Conservation (phyloP, 139 green algal genomes). For the Pleodorina starrii region DNA sequence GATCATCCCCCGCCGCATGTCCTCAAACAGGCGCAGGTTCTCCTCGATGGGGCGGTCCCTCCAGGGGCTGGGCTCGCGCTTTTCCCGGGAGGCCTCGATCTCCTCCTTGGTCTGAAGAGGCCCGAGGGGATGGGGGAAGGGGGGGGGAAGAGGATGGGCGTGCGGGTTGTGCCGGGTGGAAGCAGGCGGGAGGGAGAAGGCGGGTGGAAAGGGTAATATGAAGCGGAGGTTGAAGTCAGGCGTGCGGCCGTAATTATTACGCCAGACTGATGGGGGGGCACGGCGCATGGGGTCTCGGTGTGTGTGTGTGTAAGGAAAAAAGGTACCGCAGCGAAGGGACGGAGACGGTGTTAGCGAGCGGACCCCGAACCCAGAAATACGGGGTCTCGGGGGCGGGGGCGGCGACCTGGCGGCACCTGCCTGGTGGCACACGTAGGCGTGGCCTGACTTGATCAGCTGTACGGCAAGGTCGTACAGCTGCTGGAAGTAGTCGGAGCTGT, state of each 20-base stretch:
- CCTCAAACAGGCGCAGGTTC: slow-evolving; percentile 93
- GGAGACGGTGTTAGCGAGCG: too few species aligned
- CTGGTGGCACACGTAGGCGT: slow-evolving; percentile 98
- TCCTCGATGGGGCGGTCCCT: slow-evolving; percentile 91
- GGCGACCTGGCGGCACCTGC: too few species aligned
- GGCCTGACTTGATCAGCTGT: slow-evolving; percentile 91
- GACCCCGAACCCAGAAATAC: too few species aligned
- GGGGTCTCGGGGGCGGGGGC: too few species aligned
- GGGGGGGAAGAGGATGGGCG: too few species aligned
- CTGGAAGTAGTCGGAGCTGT: slow-evolving; percentile 97
- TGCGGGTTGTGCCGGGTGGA: too few species aligned
- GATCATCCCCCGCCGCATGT: slow-evolving; percentile 94
- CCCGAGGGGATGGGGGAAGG: too few species aligned
- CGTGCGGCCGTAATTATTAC: too few species aligned
- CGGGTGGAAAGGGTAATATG: background rate
- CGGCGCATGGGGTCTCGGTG: too few species aligned
- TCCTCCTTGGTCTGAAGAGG: slow-evolving; percentile 89
- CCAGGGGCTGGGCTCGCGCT: slow-evolving; percentile 88
- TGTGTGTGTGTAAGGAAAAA: background rate
- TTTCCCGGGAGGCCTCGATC: slow-evolving; percentile 91
- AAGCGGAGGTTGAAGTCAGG: background rate
- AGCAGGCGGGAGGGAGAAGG: too few species aligned
- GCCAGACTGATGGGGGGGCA: too few species aligned
- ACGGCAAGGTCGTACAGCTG: slow-evolving; percentile 94
- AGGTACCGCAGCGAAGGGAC: too few species aligned